Evolutionary conservation across 176 grass and related monocot species (phyloP), one percentile per base, ranked within the genome.

Genomic region (Triticum monococcum): DNA sequence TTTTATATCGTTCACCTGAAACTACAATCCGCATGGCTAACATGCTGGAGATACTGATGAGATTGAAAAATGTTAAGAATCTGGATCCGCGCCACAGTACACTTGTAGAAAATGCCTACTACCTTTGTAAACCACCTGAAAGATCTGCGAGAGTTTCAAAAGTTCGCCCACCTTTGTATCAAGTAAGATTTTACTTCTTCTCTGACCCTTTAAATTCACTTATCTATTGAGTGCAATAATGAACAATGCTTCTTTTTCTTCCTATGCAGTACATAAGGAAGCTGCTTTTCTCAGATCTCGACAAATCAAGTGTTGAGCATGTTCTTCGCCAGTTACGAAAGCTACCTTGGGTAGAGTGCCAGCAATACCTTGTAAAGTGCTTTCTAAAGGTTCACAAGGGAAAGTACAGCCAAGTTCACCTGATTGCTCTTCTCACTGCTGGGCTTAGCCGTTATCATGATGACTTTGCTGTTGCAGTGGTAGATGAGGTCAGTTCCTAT

Each of bases 311-410:
- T 64, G 87, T 90, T 64, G 97, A 97, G 72, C 91, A 94, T 94
- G 90, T 97, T 88, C 89, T 94, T 90, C 88, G 97, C 26, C 97
- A 97, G 76, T 81, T 99, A 77, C 97, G 97, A 77, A 99, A 94
- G 77, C 81, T 99, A 91, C 97, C 97, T 89, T 99, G 97, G 97
- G 87, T 72, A 68, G 97, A 99, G 54, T 99, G 94, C 80, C 90
- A 99, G 66, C 70, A 89, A 22, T 97, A 97, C 85, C 88, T 99
- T 68, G 56, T 99, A 59, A 99, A 99, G 88, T 96, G 94, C 78
- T 97, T 99, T 89, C 72, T 99, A 77, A 99, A 99, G 89, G 92
- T 99, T 86, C 97, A 99, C 92, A 99, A 93, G 78, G 97, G 97
- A 80, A 99, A 97, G 75, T 99, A 96, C 76, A 96, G 97, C 78